Evolutionary conservation across 768 basidiomycete genomes (phyloP).

Genomic region (Psilocybe cubensis): DNA sequence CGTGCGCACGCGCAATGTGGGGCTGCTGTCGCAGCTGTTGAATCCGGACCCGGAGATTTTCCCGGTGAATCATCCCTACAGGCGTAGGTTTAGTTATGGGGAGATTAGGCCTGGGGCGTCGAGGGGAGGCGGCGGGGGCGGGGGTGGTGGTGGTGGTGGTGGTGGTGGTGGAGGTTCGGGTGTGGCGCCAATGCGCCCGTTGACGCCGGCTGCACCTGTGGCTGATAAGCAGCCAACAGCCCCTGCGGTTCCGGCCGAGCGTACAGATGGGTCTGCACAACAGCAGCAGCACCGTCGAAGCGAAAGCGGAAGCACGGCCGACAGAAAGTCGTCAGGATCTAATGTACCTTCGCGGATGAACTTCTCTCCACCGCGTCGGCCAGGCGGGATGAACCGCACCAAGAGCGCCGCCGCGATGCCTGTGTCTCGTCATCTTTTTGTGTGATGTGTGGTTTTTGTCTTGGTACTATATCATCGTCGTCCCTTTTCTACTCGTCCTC

Average conservation of each 20-base stretch:
- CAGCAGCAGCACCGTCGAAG: neutral
- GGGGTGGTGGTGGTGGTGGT: too few relatives aligned
- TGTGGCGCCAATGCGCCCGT: slow-evolving; percentile 16
- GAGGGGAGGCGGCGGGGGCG: too few relatives aligned
- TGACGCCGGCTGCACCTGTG: slow-evolving; percentile 6
- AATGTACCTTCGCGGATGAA: neutral
- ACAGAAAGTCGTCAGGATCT: neutral
- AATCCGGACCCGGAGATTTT: slow-evolving; percentile 70
- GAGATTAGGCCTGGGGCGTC: slow-evolving; percentile 39
- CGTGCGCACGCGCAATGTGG: slow-evolving; percentile 43
- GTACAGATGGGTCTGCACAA: too few relatives aligned
- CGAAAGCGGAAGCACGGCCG: neutral
- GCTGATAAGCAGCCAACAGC: neutral
- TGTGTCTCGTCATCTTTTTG: slow-evolving; percentile 32
- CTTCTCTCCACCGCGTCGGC: slow-evolving; percentile 22
- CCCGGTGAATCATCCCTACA: slow-evolving; percentile 62
- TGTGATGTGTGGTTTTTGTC: neutral
- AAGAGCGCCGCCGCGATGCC: slow-evolving; percentile 67
- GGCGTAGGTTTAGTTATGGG: slow-evolving; percentile 49
- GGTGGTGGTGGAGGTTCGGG: slow-evolving; percentile 17
- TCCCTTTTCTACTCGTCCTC: neutral
- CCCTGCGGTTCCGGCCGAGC: neutral
- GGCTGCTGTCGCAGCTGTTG: slow-evolving; percentile 69
- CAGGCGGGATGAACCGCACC: slow-evolving; percentile 29
- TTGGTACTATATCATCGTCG: slow-evolving; percentile 9